Conservation (phyloP, 2,329 filamentous ascomycete species). For the Akanthomyces lecanii region DNA sequence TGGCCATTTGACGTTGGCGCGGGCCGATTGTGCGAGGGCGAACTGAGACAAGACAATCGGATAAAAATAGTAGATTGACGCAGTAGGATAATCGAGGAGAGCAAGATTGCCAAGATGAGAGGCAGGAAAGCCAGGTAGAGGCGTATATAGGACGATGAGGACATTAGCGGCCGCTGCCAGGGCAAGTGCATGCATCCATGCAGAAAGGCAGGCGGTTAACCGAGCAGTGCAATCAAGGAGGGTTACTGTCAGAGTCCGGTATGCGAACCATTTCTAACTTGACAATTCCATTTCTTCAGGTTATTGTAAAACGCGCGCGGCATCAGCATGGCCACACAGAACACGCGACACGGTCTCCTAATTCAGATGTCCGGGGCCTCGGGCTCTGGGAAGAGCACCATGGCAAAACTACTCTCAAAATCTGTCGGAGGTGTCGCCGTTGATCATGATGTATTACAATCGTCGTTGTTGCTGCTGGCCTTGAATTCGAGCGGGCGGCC, state of each 20-base stretch:
- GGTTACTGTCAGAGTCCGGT: background rate
- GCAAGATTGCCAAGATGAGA: too few relatives aligned
- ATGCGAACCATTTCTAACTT: background rate
- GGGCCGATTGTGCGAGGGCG: background rate
- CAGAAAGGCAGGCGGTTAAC: background rate
- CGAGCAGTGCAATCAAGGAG: background rate
- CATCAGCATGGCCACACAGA: background rate
- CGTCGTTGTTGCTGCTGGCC: constrained; percentile 27
- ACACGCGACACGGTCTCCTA: background rate
- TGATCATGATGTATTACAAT: constrained; percentile 34
- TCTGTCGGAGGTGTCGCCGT: constrained; percentile 30
- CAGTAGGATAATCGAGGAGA: too few relatives aligned
- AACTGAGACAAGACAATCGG: background rate
- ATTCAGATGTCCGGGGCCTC: constrained; percentile 37
- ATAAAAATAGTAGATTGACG: background rate
- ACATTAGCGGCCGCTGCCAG: too few relatives aligned
- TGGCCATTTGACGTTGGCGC: background rate
- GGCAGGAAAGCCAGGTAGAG: too few relatives aligned
- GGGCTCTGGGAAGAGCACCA: constrained; percentile 36
- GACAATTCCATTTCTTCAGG: too few relatives aligned
- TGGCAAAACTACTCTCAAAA: constrained; percentile 27
- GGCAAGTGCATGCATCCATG: background rate
- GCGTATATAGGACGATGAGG: too few relatives aligned
- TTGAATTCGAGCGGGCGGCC: constrained; percentile 29
- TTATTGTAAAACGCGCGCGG: background rate